These are phyloP conservation scores for Chlorella sp. DNA, from an alignment of 139 green algal genomes.

Conservation along the genomic window DNA sequence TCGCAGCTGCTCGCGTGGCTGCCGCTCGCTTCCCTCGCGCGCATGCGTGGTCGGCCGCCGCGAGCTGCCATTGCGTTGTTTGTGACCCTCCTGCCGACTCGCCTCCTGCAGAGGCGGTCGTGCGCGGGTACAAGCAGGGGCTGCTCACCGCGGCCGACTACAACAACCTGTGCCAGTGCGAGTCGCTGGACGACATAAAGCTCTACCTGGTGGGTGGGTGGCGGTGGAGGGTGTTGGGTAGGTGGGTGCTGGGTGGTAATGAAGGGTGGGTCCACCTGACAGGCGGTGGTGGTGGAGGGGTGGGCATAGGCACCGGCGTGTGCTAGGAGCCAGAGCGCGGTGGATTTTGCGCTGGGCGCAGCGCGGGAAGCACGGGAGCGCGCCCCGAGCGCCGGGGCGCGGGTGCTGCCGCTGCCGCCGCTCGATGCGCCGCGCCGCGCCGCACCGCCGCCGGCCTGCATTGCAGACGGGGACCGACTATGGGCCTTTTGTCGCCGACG, in stretches of 20 bases:
- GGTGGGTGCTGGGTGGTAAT: neutral
- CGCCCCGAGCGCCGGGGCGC: too few relatives aligned
- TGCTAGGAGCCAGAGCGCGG: neutral
- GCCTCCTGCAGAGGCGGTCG: conserved; percentile 84
- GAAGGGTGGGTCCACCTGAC: too few relatives aligned
- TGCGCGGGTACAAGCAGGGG: conserved; percentile 88
- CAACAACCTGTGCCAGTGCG: conserved; percentile 98
- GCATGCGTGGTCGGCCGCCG: neutral
- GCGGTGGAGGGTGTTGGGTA: neutral
- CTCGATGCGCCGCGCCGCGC: too few relatives aligned
- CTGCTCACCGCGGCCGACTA: conserved; percentile 93
- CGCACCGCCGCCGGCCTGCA: too few relatives aligned
- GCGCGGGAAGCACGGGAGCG: too few relatives aligned
- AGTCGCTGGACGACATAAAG: conserved; percentile 98
- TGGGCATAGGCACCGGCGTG: neutral
- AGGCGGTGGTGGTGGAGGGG: too few relatives aligned
- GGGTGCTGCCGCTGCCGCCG: too few relatives aligned
- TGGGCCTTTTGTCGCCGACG: conserved; percentile 87
- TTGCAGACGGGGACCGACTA: conserved; percentile 90
- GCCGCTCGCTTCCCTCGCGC: neutral
- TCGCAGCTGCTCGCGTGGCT: neutral
- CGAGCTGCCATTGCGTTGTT: neutral
- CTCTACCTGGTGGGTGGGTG: conserved; percentile 86
- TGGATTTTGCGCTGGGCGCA: too few relatives aligned
- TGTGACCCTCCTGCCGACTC: neutral